phyloP scores from a whole-genome alignment of 2,329 filamentous ascomycete species.

The Colletotrichum liriopes region DNA sequence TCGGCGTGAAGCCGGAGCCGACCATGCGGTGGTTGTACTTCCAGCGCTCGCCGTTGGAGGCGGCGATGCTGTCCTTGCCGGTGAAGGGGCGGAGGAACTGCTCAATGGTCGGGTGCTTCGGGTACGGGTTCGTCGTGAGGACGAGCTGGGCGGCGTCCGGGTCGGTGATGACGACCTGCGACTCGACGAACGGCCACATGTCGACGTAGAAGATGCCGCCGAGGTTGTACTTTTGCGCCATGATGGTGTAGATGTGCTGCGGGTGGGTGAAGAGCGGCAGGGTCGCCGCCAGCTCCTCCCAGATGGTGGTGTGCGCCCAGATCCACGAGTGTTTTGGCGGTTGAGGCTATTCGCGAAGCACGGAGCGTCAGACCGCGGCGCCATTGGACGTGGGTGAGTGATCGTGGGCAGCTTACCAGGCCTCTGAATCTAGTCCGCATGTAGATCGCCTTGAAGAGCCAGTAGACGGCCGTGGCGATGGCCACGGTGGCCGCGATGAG shows the following conservation, averaged over 20 bases:
- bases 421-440: constrained; percentile 35
- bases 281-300: constrained; percentile 38
- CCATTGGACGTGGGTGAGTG: not conserved
- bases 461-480: constrained; percentile 38
- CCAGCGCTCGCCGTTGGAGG: constrained; percentile 49
- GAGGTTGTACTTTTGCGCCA: constrained; percentile 46
- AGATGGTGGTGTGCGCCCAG: constrained; percentile 45
- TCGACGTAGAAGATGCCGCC: constrained; percentile 53
- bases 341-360: constrained; percentile 7
- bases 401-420: constrained; percentile 17
- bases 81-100: constrained; percentile 46
- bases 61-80: constrained; percentile 46
- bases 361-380: not conserved
- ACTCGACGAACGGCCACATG: constrained; percentile 49
- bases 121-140: constrained; percentile 44
- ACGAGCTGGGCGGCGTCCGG: constrained; percentile 48
- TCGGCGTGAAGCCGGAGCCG: constrained; percentile 49
- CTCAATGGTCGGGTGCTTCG: constrained; percentile 43
- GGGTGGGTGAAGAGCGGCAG: constrained; percentile 47
- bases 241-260: constrained; percentile 46
- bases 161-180: constrained; percentile 48
- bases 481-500: constrained; percentile 30
- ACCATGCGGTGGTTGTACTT: constrained; percentile 49
- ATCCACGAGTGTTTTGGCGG: constrained; percentile 45
- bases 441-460: constrained; percentile 31